Base-by-base conservation (phyloP, 225 moss, liverwort and hornwort genomes). In the Straminergon stramineum region DNA sequence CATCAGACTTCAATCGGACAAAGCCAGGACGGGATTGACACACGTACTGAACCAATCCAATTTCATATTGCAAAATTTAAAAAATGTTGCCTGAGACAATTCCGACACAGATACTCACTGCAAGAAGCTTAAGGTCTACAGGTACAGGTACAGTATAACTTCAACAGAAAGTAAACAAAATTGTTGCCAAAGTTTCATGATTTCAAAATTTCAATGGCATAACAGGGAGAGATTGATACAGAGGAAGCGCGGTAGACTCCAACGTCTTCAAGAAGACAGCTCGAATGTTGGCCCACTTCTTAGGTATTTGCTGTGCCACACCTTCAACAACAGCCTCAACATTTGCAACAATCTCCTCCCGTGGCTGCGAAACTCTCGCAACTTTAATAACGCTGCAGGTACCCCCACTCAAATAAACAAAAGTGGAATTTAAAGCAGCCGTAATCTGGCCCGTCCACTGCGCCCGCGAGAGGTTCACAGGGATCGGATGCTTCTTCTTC, bases 401-500 rank as follows among this genome's bases (percentile, higher is more conserved):
- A 39, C 98, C 96, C 61, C 91, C 96, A 60, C 96, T 95, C 71
- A 94, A 48, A 88, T 98, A 96, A 53, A 96, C 84, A 87, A 93
- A 93, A 23, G 98, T 90, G 13, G 96, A 97, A 75, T 84, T 91
- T 48, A 96, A 92, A 37, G 98, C 95, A 41, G 90, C 82, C 51
- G 88, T 84, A 37, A 98, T 93, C 87, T 96, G 96, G 57, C 91
- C 93, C 24, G 94, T 95, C 98, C 96, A 98, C 52, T 95, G 94
- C 61, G 93, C 89, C 63, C 96, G 91, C 13, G 92, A 81, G 30
- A 96, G 84, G 7, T 89, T 88, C 82, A 97, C 98, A 37, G 97
- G 97, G 53, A 98, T 96, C 5, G 97, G 96, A 82, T 96, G 96
- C 90, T 96, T 98, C 85, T 98, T 98, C 92, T 97, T 98, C 93